phyloP scores from a whole-genome alignment of 306 rosid species.

The Vigna trinervia region DNA sequence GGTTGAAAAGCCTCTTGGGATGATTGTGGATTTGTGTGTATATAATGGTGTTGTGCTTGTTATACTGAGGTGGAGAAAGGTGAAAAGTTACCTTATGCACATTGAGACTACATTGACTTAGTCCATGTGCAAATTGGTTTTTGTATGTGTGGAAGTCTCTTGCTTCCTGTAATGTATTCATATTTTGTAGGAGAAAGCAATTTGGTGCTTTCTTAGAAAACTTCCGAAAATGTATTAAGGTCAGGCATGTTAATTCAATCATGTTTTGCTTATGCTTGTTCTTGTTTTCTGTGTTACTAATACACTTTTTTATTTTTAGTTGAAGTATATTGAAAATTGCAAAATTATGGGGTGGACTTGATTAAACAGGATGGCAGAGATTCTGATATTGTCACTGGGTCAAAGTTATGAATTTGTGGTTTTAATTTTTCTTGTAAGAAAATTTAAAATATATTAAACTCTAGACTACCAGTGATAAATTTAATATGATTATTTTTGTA shows the following conservation, averaged over 20 bases:
- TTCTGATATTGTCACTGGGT: no score
- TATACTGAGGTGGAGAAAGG: conserved; percentile 42
- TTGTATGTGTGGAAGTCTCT: conserved; percentile 58
- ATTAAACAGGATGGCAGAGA: neutral
- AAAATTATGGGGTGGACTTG: neutral
- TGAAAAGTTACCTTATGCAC: conserved; percentile 53
- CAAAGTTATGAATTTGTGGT: no score
- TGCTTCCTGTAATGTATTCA: conserved; percentile 57
- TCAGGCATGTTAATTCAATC: conserved; percentile 29
- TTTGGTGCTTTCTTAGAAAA: conserved; percentile 47
- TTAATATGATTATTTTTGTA: no score
- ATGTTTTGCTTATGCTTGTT: conserved; percentile 12
- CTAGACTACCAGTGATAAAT: no score
- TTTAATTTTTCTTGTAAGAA: no score
- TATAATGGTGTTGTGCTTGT: conserved; percentile 52
- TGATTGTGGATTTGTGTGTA: conserved; percentile 52
- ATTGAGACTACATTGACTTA: conserved; percentile 60
- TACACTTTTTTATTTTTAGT: neutral
- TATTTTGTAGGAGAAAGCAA: conserved; percentile 41
- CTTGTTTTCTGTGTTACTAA: neutral
- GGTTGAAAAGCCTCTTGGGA: conserved; percentile 63
- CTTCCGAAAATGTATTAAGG: conserved; percentile 43
- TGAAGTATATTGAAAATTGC: neutral
- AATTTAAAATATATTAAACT: no score
- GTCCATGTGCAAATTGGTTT: conserved; percentile 73